A percentile compares a stretch with the other conserved stretches of the same genome.
Evolutionary conservation across 2,329 filamentous ascomycete genomes (phyloP).

Genomic region (Davidsoniella australis): DNA sequence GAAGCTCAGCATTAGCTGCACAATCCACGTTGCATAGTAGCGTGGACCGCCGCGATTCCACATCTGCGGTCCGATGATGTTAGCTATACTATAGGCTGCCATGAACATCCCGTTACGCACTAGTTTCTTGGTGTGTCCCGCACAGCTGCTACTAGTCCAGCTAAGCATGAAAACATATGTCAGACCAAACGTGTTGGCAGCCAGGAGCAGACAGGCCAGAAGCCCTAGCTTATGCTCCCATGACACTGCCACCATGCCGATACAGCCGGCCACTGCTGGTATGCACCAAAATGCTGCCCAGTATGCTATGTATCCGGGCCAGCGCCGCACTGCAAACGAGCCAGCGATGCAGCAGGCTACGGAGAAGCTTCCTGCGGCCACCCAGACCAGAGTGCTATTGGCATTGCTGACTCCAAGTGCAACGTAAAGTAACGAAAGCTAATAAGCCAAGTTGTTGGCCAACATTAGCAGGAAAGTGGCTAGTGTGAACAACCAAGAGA

Average conservation of each 20-base stretch:
- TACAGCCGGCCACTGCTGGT: slow-evolving; percentile 16
- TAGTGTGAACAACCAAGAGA: slow-evolving; percentile 19
- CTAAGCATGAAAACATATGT: slow-evolving; percentile 18
- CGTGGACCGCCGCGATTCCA: slow-evolving; percentile 18
- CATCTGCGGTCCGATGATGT: slow-evolving; percentile 23
- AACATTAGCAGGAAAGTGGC: slow-evolving; percentile 21
- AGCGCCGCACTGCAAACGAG: slow-evolving; percentile 13
- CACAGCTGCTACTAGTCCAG: slow-evolving; percentile 22
- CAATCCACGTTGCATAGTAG: slow-evolving; percentile 17
- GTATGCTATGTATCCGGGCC: slow-evolving; percentile 14
- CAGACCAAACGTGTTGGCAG: slow-evolving; percentile 13
- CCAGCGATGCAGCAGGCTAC: slow-evolving; percentile 11
- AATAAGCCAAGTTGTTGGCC: slow-evolving; percentile 24
- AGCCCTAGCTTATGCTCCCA: slow-evolving; percentile 17
- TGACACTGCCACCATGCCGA: slow-evolving; percentile 17
- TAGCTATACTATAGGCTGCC: slow-evolving; percentile 21
- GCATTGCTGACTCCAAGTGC: slow-evolving; percentile 21
- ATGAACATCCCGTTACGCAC: slow-evolving; percentile 25
- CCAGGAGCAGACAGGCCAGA: slow-evolving; percentile 17
- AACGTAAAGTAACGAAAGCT: slow-evolving; percentile 23
- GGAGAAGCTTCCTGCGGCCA: slow-evolving; percentile 1
- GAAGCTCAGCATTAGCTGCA: slow-evolving; percentile 15
- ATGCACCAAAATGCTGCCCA: slow-evolving; percentile 17
- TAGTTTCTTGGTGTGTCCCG: slow-evolving; percentile 27
- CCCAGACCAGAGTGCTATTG: slow-evolving; percentile 22